phyloP scores from a whole-genome alignment of 78 protist genomes.

The Dictyostelium discoideum region DNA sequence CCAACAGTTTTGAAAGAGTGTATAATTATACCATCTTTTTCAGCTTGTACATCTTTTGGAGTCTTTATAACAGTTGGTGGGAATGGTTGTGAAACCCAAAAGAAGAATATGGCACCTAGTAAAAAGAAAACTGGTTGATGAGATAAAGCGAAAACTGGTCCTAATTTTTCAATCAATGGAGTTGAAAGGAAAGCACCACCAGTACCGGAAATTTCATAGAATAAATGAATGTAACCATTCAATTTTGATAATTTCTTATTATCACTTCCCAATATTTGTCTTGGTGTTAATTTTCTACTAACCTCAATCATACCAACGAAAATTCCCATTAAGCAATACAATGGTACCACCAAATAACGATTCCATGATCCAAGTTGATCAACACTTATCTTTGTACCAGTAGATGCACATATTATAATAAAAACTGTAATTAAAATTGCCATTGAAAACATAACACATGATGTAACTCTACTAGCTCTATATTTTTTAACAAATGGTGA shows the following conservation, averaged over 20 bases:
- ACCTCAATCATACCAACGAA: constrained; percentile 70
- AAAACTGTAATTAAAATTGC: constrained; percentile 5
- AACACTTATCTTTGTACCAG: constrained; percentile 5
- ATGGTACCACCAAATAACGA: constrained; percentile 4
- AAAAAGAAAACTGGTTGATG: constrained; percentile 40
- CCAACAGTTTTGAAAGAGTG: background rate
- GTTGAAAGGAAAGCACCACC: constrained; percentile 70
- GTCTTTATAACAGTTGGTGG: constrained; percentile 10
- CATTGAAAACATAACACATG: constrained; percentile 45
- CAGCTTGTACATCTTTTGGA: background rate
- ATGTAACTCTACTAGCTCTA: constrained; percentile 62
- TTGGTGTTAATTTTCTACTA: constrained; percentile 48
- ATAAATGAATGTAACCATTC: constrained; percentile 56
- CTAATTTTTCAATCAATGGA: constrained; percentile 18
- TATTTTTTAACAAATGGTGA: constrained; percentile 65
- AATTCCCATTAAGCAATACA: constrained; percentile 57
- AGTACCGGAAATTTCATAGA: constrained; percentile 69
- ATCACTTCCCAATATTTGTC: constrained; percentile 52
- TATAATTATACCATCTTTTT: background rate
- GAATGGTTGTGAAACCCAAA: constrained; percentile 50
- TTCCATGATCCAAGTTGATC: constrained; percentile 34
- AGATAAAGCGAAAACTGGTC: constrained; percentile 41
- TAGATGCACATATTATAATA: constrained; percentile 26
- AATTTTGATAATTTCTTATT: constrained; percentile 13
- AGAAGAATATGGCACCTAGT: background rate